Percentiles rank a stretch among this genome's conserved stretches.
These are phyloP conservation scores for Pseudogymnoascus pannorum DNA, from an alignment of 2,329 filamentous ascomycete species.

Conservation along the genomic window DNA sequence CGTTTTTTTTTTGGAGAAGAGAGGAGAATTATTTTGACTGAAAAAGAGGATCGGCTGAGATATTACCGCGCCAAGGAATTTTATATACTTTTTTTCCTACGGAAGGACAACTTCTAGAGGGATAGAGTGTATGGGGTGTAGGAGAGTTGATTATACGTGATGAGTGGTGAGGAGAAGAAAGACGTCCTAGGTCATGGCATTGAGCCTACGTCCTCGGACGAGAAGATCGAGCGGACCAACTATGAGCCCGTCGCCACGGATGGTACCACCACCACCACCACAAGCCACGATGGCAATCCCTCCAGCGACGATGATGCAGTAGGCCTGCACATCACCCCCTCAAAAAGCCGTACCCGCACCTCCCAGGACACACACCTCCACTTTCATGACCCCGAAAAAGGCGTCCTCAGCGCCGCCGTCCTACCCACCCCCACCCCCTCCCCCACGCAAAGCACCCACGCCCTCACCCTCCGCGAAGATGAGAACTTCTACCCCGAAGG, in stretches of 20 bases:
- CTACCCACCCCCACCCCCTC: not conserved
- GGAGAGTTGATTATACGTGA: not conserved
- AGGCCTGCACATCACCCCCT: not conserved
- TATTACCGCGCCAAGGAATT: not conserved
- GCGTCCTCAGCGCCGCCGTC: not conserved
- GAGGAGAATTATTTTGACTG: not conserved
- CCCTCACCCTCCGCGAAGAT: slow-evolving; percentile 12
- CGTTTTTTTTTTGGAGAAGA: not conserved
- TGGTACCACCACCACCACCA: not conserved
- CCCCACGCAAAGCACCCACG: not conserved
- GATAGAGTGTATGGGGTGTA: not conserved
- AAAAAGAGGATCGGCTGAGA: not conserved
- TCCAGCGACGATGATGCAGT: not conserved
- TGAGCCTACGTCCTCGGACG: not conserved
- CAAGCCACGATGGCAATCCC: not conserved
- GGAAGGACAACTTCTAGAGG: not conserved
- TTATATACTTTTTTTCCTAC: not conserved
- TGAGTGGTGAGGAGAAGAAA: not conserved
- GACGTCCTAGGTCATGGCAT: not conserved
- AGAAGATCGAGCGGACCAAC: not conserved
- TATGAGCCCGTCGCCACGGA: not conserved
- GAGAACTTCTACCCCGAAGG: slow-evolving; percentile 60
- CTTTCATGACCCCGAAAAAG: not conserved
- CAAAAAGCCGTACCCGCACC: not conserved
- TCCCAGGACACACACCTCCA: not conserved